These are phyloP conservation scores for Taxillus chinensis DNA, from an alignment of 164 flowering plant species.

Conservation along the genomic window DNA sequence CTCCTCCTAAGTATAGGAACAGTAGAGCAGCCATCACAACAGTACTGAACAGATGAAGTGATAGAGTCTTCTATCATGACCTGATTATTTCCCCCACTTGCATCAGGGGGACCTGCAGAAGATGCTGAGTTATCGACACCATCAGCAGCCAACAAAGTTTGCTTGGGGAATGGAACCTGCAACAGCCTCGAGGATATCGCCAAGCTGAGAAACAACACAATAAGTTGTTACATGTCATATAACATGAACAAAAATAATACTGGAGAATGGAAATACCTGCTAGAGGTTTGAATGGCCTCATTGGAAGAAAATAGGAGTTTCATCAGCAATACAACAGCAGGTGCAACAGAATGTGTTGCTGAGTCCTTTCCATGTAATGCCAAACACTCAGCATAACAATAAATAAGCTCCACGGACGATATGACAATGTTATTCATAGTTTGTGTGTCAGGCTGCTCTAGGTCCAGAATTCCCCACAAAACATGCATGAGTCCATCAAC, in stretches of 20 bases:
- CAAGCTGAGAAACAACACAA: constrained; percentile 45
- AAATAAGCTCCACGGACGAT: constrained; percentile 88
- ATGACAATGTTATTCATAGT: constrained; percentile 87
- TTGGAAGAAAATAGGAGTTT: constrained; percentile 75
- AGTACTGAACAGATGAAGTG: constrained; percentile 92
- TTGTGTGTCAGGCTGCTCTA: constrained; percentile 90
- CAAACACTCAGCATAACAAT: constrained; percentile 94
- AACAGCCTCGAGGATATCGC: constrained; percentile 99
- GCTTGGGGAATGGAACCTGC: constrained; percentile 99
- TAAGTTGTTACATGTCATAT: constrained; percentile 1
- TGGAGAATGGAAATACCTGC: constrained; percentile 49
- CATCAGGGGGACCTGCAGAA: constrained; percentile 34
- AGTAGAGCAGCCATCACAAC: constrained; percentile 99
- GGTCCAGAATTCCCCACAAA: constrained; percentile 90
- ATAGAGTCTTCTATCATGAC: constrained; percentile 86
- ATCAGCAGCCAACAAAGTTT: constrained; percentile 81
- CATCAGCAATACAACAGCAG: constrained; percentile 77
- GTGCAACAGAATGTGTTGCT: constrained; percentile 53
- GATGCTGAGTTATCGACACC: constrained; percentile 41
- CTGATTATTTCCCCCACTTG: constrained; percentile 56
- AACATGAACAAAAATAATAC: constrained; percentile 1
- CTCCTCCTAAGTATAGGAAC: constrained; percentile 91
- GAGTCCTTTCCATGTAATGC: constrained; percentile 64
- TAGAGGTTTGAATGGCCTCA: constrained; percentile 88
- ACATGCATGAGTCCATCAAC: constrained; percentile 94